phyloP scores from a whole-genome alignment of 139 green algal genomes.

The Micractinium sp. region DNA sequence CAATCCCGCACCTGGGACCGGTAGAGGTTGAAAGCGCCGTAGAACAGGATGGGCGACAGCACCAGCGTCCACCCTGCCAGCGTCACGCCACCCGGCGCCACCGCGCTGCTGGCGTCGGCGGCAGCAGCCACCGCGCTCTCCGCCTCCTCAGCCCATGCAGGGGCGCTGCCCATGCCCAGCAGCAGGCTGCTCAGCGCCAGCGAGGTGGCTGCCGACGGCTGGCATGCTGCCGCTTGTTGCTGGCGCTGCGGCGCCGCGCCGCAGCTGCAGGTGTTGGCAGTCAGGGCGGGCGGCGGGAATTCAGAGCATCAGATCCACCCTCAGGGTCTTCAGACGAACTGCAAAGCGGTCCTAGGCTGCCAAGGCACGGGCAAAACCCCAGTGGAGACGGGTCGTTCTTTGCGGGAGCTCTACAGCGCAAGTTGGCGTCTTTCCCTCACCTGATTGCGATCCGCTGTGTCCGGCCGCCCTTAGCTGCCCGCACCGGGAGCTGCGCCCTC shows the following conservation, averaged over 20 bases:
- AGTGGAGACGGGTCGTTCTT: too few relatives aligned
- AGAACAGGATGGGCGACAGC: conserved; percentile 30
- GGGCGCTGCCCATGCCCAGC: not conserved
- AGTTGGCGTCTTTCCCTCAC: not conserved
- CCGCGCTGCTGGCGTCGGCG: not conserved
- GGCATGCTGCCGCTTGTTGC: not conserved
- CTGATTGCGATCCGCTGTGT: not conserved
- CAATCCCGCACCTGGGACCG: not conserved
- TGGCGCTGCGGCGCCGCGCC: not conserved
- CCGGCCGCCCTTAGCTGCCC: not conserved
- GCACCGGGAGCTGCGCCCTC: not conserved
- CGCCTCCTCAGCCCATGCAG: not conserved
- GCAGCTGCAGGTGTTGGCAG: not conserved
- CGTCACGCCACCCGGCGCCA: not conserved
- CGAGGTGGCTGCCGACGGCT: not conserved
- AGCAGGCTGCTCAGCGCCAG: conserved; percentile 8
- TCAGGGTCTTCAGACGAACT: too few relatives aligned
- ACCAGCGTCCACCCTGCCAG: not conserved
- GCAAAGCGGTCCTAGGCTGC: too few relatives aligned
- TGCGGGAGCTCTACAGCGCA: too few relatives aligned
- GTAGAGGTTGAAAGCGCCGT: conserved; percentile 38
- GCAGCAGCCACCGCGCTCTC: not conserved
- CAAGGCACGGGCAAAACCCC: too few relatives aligned
- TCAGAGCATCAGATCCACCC: too few relatives aligned
- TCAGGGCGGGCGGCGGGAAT: too few relatives aligned